Base-by-base conservation (phyloP, 129 eudicot genomes). In the Flaveria brownii region DNA sequence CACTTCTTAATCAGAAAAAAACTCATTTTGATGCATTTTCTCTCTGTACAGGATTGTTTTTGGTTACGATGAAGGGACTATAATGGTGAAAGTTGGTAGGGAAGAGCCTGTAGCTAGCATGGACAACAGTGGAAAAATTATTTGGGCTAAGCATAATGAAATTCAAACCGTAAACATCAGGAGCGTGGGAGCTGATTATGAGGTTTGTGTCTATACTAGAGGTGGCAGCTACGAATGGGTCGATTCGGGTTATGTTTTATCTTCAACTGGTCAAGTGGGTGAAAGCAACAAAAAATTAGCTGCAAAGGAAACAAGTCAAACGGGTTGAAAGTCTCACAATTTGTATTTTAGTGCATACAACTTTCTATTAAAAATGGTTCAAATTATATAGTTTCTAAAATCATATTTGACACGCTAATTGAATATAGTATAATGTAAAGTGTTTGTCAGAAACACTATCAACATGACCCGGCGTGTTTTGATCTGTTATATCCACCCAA, bases 121-220 rank as follows among this genome's bases (percentile, higher is more conserved):
- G 98, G 96, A 90, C 67, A 90, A 82, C 75, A 86, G 95, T 65
- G 98, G 98, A 16, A 93, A 93, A 83, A 88, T 92, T 14, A 90
- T 92, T 57, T 93, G 96, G 96, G 96, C 98, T 36, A 93, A 86
- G 88, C 95, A 90, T 71, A 93, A 93, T 78, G 98, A 90, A 72
- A 86, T 93, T 75, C 98, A 93, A 77, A 93, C 96, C 9, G 98
- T 88, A 16, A 89, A 90, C 80, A 83, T 93, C 55, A 85, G 79
- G 83, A 89, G 95, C 63, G 92, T 90, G 45, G 96, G 95, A 64
- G 87, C 96, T 64, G 95, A 86, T 78, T 85, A 88, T 76, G 98
- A 88, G 95, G 98, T 93, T 61, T 84, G 57, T 20, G 45, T 68
- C 45, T 77, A 11, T 61, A 61, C 1, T 23, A 56, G 39, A 60